These are phyloP conservation scores for Lepraria neglecta DNA, from an alignment of 495 filamentous ascomycete species.

Conservation along the genomic window DNA sequence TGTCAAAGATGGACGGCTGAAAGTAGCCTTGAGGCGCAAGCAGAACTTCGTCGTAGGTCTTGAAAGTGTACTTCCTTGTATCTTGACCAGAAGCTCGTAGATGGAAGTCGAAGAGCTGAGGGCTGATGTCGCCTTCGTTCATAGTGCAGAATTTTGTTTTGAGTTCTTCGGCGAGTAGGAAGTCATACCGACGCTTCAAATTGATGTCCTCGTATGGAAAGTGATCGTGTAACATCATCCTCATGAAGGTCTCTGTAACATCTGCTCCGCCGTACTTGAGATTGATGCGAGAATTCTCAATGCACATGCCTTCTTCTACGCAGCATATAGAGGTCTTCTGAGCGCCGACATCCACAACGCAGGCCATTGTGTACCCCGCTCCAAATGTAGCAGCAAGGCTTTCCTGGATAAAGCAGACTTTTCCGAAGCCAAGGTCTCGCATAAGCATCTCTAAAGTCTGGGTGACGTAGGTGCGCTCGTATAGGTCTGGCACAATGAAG, in stretches of 20 bases:
- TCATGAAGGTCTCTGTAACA: constrained; percentile 88
- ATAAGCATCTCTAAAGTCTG: constrained; percentile 75
- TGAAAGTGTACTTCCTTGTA: constrained; percentile 86
- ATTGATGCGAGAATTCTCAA: constrained; percentile 88
- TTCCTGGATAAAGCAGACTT: constrained; percentile 91
- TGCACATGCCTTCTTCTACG: constrained; percentile 91
- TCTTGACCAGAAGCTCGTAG: constrained; percentile 80
- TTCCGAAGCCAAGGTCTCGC: constrained; percentile 78
- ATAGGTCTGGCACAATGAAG: constrained; percentile 91
- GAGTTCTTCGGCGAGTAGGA: constrained; percentile 85
- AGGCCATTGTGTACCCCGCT: constrained; percentile 86
- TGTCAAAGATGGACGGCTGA: constrained; percentile 78
- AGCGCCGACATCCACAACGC: constrained; percentile 93
- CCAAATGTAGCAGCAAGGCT: constrained; percentile 90
- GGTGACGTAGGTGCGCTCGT: constrained; percentile 88
- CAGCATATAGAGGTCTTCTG: constrained; percentile 98
- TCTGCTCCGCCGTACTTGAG: constrained; percentile 89
- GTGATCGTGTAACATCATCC: constrained; percentile 92
- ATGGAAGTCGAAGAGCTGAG: constrained; percentile 79
- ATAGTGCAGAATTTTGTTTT: constrained; percentile 86
- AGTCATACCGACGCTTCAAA: constrained; percentile 82
- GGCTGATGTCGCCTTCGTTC: constrained; percentile 73
- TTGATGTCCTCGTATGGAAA: constrained; percentile 95
- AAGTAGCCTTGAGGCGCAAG: constrained; percentile 87
- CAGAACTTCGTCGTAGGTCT: constrained; percentile 89